phyloP scores from a whole-genome alignment of 2,329 filamentous ascomycete species.

The Fusarium miscanthi region DNA sequence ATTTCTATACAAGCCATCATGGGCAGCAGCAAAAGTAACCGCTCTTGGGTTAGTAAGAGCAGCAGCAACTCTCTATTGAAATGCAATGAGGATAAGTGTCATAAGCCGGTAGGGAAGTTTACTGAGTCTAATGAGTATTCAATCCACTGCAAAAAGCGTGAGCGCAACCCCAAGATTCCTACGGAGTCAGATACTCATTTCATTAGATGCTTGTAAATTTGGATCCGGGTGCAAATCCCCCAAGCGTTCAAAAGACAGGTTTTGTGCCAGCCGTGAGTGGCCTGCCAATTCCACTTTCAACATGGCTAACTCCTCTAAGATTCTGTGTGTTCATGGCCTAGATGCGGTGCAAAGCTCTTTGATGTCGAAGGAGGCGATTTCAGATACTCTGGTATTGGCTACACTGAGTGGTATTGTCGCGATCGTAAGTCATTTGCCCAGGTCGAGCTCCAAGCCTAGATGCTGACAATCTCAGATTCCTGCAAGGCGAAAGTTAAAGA shows the following conservation, averaged over 20 bases:
- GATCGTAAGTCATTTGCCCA: neutral
- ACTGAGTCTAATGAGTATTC: neutral
- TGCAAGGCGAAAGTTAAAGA: neutral
- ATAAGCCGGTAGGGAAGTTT: neutral
- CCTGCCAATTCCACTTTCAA: fast-evolving
- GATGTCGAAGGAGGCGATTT: neutral
- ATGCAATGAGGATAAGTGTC: neutral
- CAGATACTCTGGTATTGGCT: neutral
- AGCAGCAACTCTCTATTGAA: neutral
- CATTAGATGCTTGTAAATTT: neutral
- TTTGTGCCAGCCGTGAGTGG: neutral
- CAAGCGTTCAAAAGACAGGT: neutral
- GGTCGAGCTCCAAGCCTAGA: fast-evolving
- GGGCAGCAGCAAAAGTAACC: neutral
- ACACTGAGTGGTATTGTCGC: constrained; percentile 7
- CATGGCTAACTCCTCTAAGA: constrained; percentile 8
- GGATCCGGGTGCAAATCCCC: neutral
- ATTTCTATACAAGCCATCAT: neutral
- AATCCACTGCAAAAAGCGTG: neutral
- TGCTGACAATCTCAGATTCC: constrained; percentile 1
- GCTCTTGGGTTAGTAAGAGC: neutral
- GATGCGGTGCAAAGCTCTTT: neutral
- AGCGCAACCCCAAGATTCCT: neutral
- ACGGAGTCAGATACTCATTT: neutral
- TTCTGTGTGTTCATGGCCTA: neutral